phyloP scores from a whole-genome alignment of 345 rosid genomes.

The Euclidium syriacum region DNA sequence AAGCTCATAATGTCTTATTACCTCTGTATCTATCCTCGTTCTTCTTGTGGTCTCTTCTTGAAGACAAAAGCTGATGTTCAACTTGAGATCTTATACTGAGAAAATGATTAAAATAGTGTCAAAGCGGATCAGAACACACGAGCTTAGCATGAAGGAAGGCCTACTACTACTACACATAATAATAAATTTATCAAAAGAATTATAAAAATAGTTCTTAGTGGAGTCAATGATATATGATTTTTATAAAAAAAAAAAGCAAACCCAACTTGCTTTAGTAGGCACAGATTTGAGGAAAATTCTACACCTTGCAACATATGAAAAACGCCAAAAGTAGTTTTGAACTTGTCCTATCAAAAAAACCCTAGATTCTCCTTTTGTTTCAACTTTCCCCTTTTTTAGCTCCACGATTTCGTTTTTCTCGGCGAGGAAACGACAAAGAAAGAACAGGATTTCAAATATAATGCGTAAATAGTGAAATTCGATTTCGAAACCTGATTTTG shows the following conservation, averaged over 20 bases:
- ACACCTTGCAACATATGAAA: conserved; percentile 15
- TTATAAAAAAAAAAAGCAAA: background rate
- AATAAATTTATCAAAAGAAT: background rate
- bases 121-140: conserved; percentile 31
- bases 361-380: conserved; percentile 14
- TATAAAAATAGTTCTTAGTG: conserved; percentile 12
- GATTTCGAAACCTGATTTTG: background rate
- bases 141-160: conserved; percentile 28
- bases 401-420: background rate
- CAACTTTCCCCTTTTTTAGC: background rate
- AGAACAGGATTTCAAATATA: background rate
- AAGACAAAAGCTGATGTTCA: conserved; percentile 13
- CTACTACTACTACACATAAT: background rate
- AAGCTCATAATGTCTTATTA: background rate
- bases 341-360: conserved; percentile 14
- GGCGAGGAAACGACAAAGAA: conserved; percentile 31
- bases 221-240: conserved; percentile 24
- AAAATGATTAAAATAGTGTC: conserved; percentile 9
- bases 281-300: conserved; percentile 29
- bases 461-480: background rate
- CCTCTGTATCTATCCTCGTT: conserved; percentile 10
- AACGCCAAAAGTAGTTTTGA: conserved; percentile 15
- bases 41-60: conserved; percentile 2
- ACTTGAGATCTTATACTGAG: conserved; percentile 18
- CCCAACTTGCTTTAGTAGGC: conserved; percentile 28